These are phyloP conservation scores for Diversispora epigaea DNA, from an alignment of 192 early-diverging fungal genomes.

Conservation along the genomic window DNA sequence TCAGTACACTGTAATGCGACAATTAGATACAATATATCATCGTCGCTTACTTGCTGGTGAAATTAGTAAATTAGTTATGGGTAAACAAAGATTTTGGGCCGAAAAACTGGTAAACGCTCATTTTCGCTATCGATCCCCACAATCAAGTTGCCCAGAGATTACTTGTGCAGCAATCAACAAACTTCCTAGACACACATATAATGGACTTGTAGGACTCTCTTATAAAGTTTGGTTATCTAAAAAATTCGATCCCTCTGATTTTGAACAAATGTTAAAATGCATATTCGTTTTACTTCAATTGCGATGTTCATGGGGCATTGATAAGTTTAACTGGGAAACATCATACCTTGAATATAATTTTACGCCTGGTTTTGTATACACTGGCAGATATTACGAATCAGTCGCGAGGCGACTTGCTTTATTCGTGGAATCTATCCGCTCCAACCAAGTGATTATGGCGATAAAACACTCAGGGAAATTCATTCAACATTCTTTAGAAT, in stretches of 20 bases:
- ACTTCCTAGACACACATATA: slow-evolving; percentile 6
- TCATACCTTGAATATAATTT: neutral
- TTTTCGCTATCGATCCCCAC: slow-evolving; percentile 24
- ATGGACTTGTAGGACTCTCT: no score
- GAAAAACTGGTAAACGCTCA: slow-evolving; percentile 5
- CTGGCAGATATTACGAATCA: neutral
- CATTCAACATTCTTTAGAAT: neutral
- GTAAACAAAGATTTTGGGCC: slow-evolving; percentile 13
- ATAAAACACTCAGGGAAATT: neutral
- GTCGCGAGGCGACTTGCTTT: neutral
- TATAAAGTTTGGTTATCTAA: neutral
- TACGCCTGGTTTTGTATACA: slow-evolving; percentile 4
- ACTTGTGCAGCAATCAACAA: neutral
- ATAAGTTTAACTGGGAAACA: neutral
- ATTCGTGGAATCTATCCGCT: neutral
- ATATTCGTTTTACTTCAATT: slow-evolving; percentile 1
- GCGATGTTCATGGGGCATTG: neutral
- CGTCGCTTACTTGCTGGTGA: neutral
- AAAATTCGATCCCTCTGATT: slow-evolving; percentile 30
- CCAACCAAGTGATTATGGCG: neutral
- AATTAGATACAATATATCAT: neutral
- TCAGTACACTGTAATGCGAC: neutral
- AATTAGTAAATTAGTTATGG: neutral
- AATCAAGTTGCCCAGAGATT: slow-evolving; percentile 9
- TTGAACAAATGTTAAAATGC: slow-evolving; percentile 38